A percentile compares a stretch with the other conserved stretches of the same genome.
Conservation (phyloP, 495 filamentous ascomycete genomes). For the Podospora appendiculata region DNA sequence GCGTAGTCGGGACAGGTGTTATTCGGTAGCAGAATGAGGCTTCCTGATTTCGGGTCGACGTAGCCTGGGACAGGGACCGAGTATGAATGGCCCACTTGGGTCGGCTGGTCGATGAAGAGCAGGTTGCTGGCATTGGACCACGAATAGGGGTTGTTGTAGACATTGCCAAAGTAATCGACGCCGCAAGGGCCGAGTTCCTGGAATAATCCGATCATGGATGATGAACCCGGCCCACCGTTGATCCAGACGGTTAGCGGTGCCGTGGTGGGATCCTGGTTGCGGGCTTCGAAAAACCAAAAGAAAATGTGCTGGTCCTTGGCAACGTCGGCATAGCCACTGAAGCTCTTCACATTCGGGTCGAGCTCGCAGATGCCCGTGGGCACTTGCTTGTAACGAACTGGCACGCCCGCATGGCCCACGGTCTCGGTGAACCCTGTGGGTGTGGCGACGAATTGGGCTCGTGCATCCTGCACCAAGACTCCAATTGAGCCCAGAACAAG, state of each 20-base stretch:
- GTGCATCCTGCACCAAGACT: too few species aligned
- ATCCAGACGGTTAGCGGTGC: slow-evolving; percentile 55
- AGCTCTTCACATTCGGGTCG: neutral
- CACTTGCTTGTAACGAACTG: neutral
- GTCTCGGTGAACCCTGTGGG: neutral
- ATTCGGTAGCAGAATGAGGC: neutral
- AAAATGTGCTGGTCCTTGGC: slow-evolving; percentile 1
- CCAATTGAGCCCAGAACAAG: too few species aligned
- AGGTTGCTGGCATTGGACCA: slow-evolving; percentile 15
- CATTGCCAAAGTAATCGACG: slow-evolving; percentile 28
- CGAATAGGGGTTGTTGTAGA: slow-evolving; percentile 7
- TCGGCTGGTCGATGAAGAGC: slow-evolving; percentile 31
- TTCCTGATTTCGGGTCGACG: slow-evolving; percentile 4
- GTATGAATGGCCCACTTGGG: slow-evolving; percentile 41
- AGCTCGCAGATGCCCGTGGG: neutral
- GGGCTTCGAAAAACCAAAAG: slow-evolving; percentile 55
- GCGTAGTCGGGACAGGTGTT: slow-evolving; percentile 20
- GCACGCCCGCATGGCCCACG: neutral
- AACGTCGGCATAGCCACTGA: neutral
- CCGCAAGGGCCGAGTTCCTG: slow-evolving; percentile 57
- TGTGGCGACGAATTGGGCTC: neutral
- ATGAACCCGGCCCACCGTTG: slow-evolving; percentile 50
- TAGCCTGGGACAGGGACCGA: slow-evolving; percentile 34
- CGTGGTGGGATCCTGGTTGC: slow-evolving; percentile 44
- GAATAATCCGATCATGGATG: slow-evolving; percentile 57